phyloP scores from a whole-genome alignment of 2,329 filamentous ascomycete genomes.

The Capronia coronata region DNA sequence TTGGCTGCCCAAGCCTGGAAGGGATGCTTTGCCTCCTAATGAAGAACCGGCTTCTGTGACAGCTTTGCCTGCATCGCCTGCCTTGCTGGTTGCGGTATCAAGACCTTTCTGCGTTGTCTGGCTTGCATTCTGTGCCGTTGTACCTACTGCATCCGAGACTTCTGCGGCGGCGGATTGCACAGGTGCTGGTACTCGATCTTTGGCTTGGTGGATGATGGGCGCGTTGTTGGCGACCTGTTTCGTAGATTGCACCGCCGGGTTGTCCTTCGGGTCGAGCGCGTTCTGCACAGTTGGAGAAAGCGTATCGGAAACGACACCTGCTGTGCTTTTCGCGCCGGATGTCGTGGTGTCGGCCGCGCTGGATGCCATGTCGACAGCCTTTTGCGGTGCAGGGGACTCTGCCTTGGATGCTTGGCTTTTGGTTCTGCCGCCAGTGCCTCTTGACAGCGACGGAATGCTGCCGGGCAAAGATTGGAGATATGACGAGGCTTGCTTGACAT shows the following conservation, averaged over 20 bases:
- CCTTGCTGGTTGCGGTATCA: constrained; percentile 15
- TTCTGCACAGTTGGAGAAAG: constrained; percentile 24
- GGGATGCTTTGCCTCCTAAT: neutral
- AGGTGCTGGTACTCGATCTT: constrained; percentile 18
- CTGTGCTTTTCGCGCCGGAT: constrained; percentile 18
- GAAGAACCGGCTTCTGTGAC: too few relatives aligned
- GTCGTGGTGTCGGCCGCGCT: constrained; percentile 14
- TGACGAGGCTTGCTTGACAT: constrained; percentile 23
- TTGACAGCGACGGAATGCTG: constrained; percentile 16
- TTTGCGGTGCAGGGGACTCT: constrained; percentile 1
- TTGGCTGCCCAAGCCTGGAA: neutral
- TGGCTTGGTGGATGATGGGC: constrained; percentile 23
- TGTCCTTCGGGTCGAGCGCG: constrained; percentile 21
- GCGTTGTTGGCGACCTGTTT: constrained; percentile 13
- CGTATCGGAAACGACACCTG: constrained; percentile 17
- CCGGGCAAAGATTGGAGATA: constrained; percentile 24
- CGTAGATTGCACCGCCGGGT: constrained; percentile 23
- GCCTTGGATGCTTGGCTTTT: constrained; percentile 30
- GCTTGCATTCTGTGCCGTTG: constrained; percentile 19
- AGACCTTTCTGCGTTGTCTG: constrained; percentile 15
- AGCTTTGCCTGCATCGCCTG: constrained; percentile 12
- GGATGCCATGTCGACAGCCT: constrained; percentile 13
- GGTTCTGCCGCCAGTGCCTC: constrained; percentile 14
- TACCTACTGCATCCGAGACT: constrained; percentile 14
- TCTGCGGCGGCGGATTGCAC: constrained; percentile 13